Percentiles rank a stretch among this genome's conserved stretches.
These are phyloP conservation scores for Rhizophagus sp. DNA, from an alignment of 192 early-diverging fungal species.

Conservation along the genomic window DNA sequence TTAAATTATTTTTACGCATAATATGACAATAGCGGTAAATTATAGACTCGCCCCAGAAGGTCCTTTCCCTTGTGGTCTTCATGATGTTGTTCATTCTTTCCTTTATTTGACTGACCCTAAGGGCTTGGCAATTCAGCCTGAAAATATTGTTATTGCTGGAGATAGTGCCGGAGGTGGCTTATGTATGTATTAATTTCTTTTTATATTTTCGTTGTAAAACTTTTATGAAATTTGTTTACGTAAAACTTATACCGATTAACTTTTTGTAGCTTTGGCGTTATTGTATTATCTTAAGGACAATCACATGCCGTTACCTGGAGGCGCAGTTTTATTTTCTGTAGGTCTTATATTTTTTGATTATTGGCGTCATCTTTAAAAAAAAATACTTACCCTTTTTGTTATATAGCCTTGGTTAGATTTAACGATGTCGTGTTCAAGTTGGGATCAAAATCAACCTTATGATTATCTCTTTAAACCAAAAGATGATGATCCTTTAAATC, in stretches of 20 bases:
- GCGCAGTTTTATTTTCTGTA: conserved; percentile 63
- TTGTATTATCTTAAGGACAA: conserved; percentile 63
- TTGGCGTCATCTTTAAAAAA: background rate
- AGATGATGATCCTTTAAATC: conserved; percentile 41
- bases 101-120: conserved; percentile 48
- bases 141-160: conserved; percentile 64
- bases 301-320: conserved; percentile 46
- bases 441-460: conserved; percentile 42
- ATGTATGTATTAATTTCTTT: conserved; percentile 2
- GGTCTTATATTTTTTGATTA: conserved; percentile 11
- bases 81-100: conserved; percentile 62
- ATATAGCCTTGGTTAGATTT: conserved; percentile 58
- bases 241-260: background rate
- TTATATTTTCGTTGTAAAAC: background rate
- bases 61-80: conserved; percentile 61
- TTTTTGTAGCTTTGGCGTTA: conserved; percentile 46
- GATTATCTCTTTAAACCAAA: conserved; percentile 40
- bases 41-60: conserved; percentile 46
- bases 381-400: background rate
- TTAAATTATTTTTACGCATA: background rate
- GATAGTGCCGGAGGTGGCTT: conserved; percentile 77
- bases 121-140: conserved; percentile 51
- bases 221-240: too few relatives aligned
- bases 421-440: conserved; percentile 52
- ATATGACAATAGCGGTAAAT: conserved; percentile 34